Percentiles rank a stretch among this genome's conserved stretches.
These are phyloP conservation scores for Hyaloscypha finlandica DNA, from an alignment of 495 filamentous ascomycete genomes.

Conservation along the genomic window DNA sequence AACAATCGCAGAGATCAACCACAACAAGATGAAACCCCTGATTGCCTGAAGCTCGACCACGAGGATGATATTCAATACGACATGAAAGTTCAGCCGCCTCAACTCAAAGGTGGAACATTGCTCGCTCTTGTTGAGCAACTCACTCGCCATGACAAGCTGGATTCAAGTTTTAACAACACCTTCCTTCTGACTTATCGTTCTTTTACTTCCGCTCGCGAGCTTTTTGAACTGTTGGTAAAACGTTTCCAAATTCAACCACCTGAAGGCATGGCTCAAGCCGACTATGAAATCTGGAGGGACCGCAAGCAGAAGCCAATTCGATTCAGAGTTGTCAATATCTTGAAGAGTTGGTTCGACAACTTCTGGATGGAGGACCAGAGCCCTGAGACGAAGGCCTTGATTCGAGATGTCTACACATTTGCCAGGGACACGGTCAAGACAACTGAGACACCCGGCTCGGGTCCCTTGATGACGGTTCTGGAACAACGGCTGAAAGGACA, in stretches of 20 bases:
- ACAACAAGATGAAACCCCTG: constrained; percentile 69
- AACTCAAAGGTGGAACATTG: constrained; percentile 85
- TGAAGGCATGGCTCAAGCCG: constrained; percentile 69
- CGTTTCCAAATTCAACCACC: constrained; percentile 93
- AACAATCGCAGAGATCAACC: constrained; percentile 41
- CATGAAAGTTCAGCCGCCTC: constrained; percentile 67
- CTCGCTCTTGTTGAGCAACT: constrained; percentile 92
- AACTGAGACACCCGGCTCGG: constrained; percentile 86
- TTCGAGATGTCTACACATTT: constrained; percentile 86
- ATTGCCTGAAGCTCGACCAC: constrained; percentile 83
- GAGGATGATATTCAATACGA: constrained; percentile 92
- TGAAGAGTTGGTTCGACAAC: constrained; percentile 97
- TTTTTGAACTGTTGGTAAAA: constrained; percentile 90
- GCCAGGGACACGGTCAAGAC: constrained; percentile 89
- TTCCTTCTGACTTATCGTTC: constrained; percentile 97
- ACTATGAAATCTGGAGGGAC: constrained; percentile 88
- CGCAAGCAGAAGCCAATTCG: constrained; percentile 94
- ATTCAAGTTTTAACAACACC: constrained; percentile 95
- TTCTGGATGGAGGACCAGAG: constrained; percentile 97
- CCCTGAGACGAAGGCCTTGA: constrained; percentile 78
- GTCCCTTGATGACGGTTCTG: constrained; percentile 75
- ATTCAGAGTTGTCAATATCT: constrained; percentile 93
- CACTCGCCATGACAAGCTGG: constrained; percentile 92
- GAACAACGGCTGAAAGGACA: constrained; percentile 87
- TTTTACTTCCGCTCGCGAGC: constrained; percentile 84